Evolutionary conservation across 345 rosid genomes (phyloP).

Genomic region (Populus davidiana): DNA sequence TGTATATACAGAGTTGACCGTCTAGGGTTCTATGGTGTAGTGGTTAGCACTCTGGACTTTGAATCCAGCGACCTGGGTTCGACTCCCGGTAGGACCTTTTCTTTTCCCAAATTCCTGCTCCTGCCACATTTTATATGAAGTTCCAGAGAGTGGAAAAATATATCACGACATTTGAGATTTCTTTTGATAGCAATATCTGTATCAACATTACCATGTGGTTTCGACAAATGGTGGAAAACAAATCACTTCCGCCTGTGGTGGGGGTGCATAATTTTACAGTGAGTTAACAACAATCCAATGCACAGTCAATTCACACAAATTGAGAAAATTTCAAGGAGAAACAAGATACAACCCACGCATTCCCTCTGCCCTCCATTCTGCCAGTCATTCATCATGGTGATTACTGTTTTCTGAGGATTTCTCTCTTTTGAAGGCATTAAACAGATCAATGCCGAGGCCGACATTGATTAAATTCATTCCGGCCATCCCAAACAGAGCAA

Average conservation of each 20-base stretch:
- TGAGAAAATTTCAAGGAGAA: background rate
- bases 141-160: background rate
- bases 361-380: background rate
- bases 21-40: constrained; percentile 90
- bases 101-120: background rate
- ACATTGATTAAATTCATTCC: constrained; percentile 79
- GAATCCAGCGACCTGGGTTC: constrained; percentile 99
- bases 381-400: constrained; percentile 20
- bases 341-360: background rate
- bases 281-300: background rate
- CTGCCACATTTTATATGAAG: background rate
- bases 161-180: too few species aligned
- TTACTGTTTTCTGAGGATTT: constrained; percentile 21
- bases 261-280: background rate
- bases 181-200: too few species aligned
- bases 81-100: constrained; percentile 89
- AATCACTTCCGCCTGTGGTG: background rate
- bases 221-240: background rate
- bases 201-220: background rate
- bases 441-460: constrained; percentile 75
- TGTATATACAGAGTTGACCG: accelerated
- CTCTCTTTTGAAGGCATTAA: constrained; percentile 67
- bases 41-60: constrained; percentile 99
- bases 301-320: background rate
- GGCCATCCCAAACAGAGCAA: constrained; percentile 77